Evolutionary conservation across 352 stramenopile genomes (phyloP).

Genomic region (Globisporangium spinosum): DNA sequence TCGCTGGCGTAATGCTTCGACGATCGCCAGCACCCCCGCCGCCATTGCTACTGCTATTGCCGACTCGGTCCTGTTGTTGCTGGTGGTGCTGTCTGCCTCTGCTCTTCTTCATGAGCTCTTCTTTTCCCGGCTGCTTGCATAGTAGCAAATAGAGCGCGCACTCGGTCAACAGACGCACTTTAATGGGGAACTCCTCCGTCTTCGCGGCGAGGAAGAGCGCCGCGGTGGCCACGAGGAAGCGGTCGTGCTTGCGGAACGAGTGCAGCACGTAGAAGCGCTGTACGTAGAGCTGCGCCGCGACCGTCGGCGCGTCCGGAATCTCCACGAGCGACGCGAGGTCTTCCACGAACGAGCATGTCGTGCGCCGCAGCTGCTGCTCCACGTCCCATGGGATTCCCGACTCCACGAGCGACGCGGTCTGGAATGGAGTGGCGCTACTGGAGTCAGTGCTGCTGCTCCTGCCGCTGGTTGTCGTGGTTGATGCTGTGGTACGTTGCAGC

Average conservation of each 20-base stretch:
- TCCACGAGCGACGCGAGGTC: constrained; percentile 59
- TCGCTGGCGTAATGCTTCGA: not conserved
- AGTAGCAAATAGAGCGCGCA: constrained; percentile 63
- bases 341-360: constrained; percentile 65
- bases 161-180: constrained; percentile 75
- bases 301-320: constrained; percentile 49
- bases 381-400: constrained; percentile 46
- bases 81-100: constrained; percentile 2
- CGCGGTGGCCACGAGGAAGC: constrained; percentile 70
- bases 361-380: constrained; percentile 59
- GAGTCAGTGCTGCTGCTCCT: constrained; percentile 10
- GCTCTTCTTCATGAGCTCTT: constrained; percentile 20
- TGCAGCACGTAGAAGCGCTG: constrained; percentile 81
- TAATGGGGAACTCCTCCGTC: constrained; percentile 74
- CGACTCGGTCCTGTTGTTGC: not conserved
- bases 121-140: constrained; percentile 31
- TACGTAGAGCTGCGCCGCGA: constrained; percentile 63
- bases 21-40: not conserved
- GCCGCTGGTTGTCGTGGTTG: not conserved
- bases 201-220: constrained; percentile 77
- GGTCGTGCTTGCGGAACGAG: constrained; percentile 73
- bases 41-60: not conserved
- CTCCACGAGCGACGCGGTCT: constrained; percentile 43
- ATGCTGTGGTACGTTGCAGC: not conserved
- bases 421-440: constrained; percentile 22